Base-by-base conservation (phyloP, 148 eudicot species). In the Nyssa sinensis region DNA sequence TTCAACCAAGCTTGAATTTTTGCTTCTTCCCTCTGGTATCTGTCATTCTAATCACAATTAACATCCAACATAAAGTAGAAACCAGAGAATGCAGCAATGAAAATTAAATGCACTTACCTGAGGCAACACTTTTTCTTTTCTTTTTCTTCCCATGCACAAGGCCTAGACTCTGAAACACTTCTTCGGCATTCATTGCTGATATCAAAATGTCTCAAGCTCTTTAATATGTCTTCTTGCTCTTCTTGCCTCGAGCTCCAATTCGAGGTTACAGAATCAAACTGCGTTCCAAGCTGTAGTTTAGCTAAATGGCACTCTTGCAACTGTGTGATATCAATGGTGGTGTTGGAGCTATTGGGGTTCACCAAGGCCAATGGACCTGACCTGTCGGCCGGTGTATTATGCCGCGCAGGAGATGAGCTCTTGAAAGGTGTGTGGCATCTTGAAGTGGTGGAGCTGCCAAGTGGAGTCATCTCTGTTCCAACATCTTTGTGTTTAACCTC, bases 1-100 rank as follows among this genome's bases (percentile, higher is more conserved):
- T 93, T 89, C 35, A 93, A 78, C 98, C 98, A 93, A 67, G 98
- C 98, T 84, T 89, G 94, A 74, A 93, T 91, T 72, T 82, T 93
- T 1, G 98, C 93, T 78, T 93, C 96, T 75, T 93, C 94, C 79
- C 94, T 88, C 77, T 91, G 97, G 74, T 93, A 93, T 93, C 98
- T 93, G 69, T 33, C 70, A 76, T 57, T 11, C 69, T 34, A 59
- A 74, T 41, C 51, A 61, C 9, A 44, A 57, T 64, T 47, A 13
- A 57, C 17, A 14, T 31, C n/a, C 51, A 76, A 68, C 62, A 9
- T 33, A 33, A 37, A 8, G 39, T 25, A n/a, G 64, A 44, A 34
- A n/a, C 7, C 44, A 70, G 51, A 44, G 29, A 33, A 61, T 29
- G 27, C n/a, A 53, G 33, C 53, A 30, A 23, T 10, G 21, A 1